Evolutionary conservation across 495 filamentous ascomycete species (phyloP), one percentile per base, ranked within the genome.

Genomic region (Penicillium paxilli): DNA sequence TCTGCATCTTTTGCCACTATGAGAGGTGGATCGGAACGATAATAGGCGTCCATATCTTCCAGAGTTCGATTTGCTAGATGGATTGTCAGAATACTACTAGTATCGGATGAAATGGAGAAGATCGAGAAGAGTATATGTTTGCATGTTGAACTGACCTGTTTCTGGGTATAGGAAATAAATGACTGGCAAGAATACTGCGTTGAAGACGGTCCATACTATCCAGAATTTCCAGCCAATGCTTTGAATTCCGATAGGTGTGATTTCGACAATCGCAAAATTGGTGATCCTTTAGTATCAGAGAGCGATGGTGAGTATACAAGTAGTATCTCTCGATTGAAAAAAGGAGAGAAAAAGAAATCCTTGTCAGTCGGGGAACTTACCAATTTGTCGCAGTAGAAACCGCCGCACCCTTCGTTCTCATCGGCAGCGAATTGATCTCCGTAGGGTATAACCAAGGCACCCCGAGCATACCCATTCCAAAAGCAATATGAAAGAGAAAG

Each of bases 401-500:
- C n/a, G 71, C 64, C 17, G 70, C 70, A 28, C 70, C 72, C 14
- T 59, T 64, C 1, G 65, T 64, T n/a, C 72, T 62, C 71, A 66
- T 67, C 16, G 55, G 57, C 2, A 75, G 59, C n/a, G 68, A 70
- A 51, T 72, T 74, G 53, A 75, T 58, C 52, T 75, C 72, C 5
- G 78, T 75, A 0, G 80, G 67, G 12, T 42, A 49, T 8, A 55
- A 40, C 53, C 53, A 55, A 19, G 53, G 53, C 3, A 55, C 37
- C 2, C 47, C 47, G 6, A 33, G 47, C 17, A 55, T 44, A 5
- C 76, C 77, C 30, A 74, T 64, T 9, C 73, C 78, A 51, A 80
- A 80, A 62, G 56, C 72, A 49, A 74, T 64, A 47, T 76, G 76
- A 57, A 74, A 78, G 32, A 79, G 75, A 54, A 81, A 73, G 61